These are phyloP conservation scores for Bondarzewia mesenterica DNA, from an alignment of 1,284 basidiomycete species.

Conservation along the genomic window DNA sequence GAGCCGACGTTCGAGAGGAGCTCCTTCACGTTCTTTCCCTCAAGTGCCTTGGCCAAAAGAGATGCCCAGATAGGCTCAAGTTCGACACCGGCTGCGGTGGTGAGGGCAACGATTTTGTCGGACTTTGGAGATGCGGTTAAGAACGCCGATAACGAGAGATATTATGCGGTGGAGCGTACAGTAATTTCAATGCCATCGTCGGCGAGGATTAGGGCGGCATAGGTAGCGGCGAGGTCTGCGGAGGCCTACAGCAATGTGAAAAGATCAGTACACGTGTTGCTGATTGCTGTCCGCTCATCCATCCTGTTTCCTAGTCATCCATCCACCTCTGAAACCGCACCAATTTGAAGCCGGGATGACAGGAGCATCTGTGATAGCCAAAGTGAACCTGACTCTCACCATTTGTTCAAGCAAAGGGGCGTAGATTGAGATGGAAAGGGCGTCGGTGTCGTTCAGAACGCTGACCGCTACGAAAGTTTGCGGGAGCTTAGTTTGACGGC, in stretches of 20 bases:
- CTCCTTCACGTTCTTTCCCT: constrained; percentile 97
- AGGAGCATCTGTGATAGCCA: not conserved
- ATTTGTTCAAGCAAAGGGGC: not conserved
- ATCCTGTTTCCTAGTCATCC: not conserved
- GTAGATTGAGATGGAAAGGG: too few relatives aligned
- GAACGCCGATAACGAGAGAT: not conserved
- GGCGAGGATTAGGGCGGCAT: constrained; percentile 93
- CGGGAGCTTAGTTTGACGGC: too few relatives aligned
- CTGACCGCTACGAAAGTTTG: too few relatives aligned
- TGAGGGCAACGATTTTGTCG: constrained; percentile 86
- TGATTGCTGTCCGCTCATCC: not conserved
- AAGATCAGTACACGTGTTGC: too few relatives aligned
- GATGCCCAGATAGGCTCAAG: constrained; percentile 97
- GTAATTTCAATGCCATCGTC: constrained; percentile 97
- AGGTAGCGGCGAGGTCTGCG: constrained; percentile 79
- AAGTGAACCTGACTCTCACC: not conserved
- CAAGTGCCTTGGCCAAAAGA: constrained; percentile 94
- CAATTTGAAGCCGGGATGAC: not conserved
- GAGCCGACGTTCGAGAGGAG: constrained; percentile 87
- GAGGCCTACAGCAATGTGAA: constrained; percentile 38
- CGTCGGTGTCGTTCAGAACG: too few relatives aligned
- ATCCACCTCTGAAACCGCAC: not conserved
- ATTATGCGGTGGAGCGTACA: constrained; percentile 42
- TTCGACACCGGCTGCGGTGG: constrained; percentile 77
- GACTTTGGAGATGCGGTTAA: constrained; percentile 39